Conservation (phyloP, 129 eudicot genomes). For the Tagetes patula region DNA sequence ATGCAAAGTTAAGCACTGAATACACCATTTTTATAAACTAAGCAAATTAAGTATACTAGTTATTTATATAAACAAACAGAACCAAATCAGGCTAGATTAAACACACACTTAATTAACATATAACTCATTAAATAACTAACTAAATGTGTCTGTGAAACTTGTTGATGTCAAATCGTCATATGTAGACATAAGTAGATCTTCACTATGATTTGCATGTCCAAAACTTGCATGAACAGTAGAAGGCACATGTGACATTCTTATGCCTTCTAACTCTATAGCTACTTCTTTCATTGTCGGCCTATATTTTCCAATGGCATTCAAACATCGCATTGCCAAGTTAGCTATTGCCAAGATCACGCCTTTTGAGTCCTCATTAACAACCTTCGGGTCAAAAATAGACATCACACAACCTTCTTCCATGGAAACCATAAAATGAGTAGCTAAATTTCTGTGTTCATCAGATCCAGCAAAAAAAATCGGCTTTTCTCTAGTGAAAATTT, state of each 20-base stretch:
- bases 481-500: conserved; percentile 3
- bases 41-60: too few species aligned
- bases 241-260: conserved; percentile 3
- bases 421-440: neutral
- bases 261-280: conserved; percentile 11
- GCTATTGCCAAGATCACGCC: conserved; percentile 6
- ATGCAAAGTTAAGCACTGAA: too few species aligned
- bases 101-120: neutral
- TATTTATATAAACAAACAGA: too few species aligned
- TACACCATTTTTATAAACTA: too few species aligned
- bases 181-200: neutral
- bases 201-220: neutral
- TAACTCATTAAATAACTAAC: neutral
- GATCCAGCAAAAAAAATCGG: conserved; percentile 11
- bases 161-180: neutral
- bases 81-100: neutral
- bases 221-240: neutral
- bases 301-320: neutral
- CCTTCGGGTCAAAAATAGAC: conserved; percentile 6
- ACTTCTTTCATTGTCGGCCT: conserved; percentile 20
- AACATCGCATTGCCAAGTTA: conserved; percentile 19
- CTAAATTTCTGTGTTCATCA: conserved; percentile 17
- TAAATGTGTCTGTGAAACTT: neutral
- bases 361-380: conserved; percentile 9
- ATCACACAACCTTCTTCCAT: conserved; percentile 11